phyloP scores from a whole-genome alignment of 495 filamentous ascomycete species.

The Lophiotrema nucula region DNA sequence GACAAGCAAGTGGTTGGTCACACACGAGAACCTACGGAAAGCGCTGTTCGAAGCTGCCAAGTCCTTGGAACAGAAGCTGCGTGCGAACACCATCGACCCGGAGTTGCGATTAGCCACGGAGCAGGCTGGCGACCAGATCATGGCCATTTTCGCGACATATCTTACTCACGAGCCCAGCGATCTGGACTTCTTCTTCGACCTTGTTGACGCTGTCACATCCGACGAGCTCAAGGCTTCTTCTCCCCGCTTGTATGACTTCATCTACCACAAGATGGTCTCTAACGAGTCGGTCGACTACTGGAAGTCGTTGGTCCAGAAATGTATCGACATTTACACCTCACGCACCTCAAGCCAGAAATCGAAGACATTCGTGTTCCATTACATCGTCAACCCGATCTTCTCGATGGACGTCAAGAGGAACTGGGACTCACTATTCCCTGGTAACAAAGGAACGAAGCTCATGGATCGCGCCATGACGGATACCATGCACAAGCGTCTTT shows the following conservation, averaged over 20 bases:
- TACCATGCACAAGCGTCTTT: conserved; percentile 87
- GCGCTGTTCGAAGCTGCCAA: conserved; percentile 68
- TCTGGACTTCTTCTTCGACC: conserved; percentile 80
- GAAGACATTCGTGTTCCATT: conserved; percentile 88
- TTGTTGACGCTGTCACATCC: conserved; percentile 80
- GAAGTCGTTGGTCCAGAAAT: conserved; percentile 77
- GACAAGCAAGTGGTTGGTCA: conserved; percentile 70
- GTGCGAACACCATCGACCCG: conserved; percentile 64
- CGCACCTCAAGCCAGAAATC: conserved; percentile 76
- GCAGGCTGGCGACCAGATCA: conserved; percentile 84
- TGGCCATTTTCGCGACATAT: conserved; percentile 79
- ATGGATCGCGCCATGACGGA: conserved; percentile 89
- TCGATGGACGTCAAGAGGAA: conserved; percentile 90
- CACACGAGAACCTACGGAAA: conserved; percentile 68
- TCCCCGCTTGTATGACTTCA: conserved; percentile 72
- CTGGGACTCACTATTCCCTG: conserved; percentile 50
- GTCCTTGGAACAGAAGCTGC: conserved; percentile 69
- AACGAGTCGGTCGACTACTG: conserved; percentile 87
- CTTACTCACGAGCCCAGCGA: conserved; percentile 72
- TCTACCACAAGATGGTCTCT: conserved; percentile 81
- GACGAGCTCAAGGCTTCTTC: conserved; percentile 77
- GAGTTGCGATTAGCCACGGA: conserved; percentile 79
- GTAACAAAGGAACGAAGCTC: conserved; percentile 64
- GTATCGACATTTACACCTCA: conserved; percentile 81
- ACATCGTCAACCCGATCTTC: conserved; percentile 93